Base-by-base conservation (phyloP, 2,329 filamentous ascomycete genomes). In the Microdochium bolleyi region DNA sequence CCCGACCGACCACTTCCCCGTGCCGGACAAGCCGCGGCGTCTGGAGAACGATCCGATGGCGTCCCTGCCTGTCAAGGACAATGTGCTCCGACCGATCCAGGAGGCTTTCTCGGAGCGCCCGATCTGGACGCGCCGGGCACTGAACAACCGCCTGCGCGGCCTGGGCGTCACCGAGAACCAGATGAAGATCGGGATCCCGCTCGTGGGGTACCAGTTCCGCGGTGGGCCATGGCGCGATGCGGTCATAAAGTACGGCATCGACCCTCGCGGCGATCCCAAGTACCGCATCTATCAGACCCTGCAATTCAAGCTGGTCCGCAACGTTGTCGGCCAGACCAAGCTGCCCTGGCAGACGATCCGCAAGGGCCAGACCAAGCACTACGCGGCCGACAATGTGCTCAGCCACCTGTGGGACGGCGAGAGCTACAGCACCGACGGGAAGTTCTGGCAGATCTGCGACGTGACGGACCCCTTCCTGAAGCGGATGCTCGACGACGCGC, bases 361-460 rank as follows among this genome's bases (percentile, higher is more conserved):
- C 30, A 73, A 70, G 55, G 69, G 67, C 14, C 70, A 72, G 25
- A 63, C 70, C 7, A 72, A 69, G 21, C 68, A 66, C 53, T 66
- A 69, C 32, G 58, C 67, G 10, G 70, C 71, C 48, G 70, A 71
- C 24, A 65, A 71, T 32, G 69, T 67, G 21, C 66, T 73, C 27
- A 85, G 77, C 51, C 92, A 97, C 67, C 74, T 92, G 1, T 97
- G 96, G 68, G 89, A 95, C 56, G 92, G 92, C 49, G 76, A 83
- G 54, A 79, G 78, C 2, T 82, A 92, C 52, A 82, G 83, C 16
- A 80, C 82, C 1, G 91, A 96, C 62, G 91, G 91, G 38, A 94
- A 94, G 62, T 85, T 94, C 50, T 99, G 91, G 87, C 94, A 97
- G 73, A 80, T 95, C 24, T 95, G 91, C 71, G 94, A 99, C 67